These are phyloP conservation scores for Silybum marianum DNA, from an alignment of 129 eudicot species.

Conservation along the genomic window DNA sequence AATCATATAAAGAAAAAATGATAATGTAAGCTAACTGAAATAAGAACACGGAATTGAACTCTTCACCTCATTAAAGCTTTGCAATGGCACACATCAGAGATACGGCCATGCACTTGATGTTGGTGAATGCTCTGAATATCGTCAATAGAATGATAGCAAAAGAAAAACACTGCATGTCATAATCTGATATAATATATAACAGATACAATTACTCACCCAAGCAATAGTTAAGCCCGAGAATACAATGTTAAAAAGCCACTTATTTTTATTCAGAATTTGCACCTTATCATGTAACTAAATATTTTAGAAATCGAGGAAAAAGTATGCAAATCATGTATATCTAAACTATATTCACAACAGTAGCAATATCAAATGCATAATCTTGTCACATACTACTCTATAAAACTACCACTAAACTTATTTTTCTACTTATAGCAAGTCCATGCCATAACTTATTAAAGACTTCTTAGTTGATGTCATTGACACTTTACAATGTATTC, in stretches of 20 bases:
- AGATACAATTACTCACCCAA: not conserved
- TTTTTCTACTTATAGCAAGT: not conserved
- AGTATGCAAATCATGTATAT: not conserved
- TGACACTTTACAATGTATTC: no score
- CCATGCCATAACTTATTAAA: not conserved
- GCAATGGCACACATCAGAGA: constrained; percentile 35
- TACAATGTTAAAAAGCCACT: not conserved
- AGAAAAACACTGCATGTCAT: constrained; percentile 2
- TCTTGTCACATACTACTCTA: not conserved
- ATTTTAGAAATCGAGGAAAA: not conserved
- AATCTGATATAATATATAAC: constrained; percentile 9
- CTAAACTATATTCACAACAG: not conserved
- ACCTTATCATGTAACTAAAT: not conserved
- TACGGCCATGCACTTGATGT: constrained; percentile 27
- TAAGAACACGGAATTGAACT: constrained; percentile 3
- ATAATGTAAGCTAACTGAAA: not conserved
- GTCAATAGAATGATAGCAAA: constrained; percentile 3
- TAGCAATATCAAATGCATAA: not conserved
- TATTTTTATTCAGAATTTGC: not conserved
- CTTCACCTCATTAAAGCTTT: constrained; percentile 40
- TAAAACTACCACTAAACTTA: not conserved
- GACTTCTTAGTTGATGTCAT: not conserved
- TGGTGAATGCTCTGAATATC: constrained; percentile 35
- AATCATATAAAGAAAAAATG: constrained; percentile 16
- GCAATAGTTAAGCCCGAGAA: not conserved